Evolutionary conservation across 306 rosid genomes (phyloP), one percentile per base, ranked within the genome.

Genomic region (Gastrolobium bilobum): DNA sequence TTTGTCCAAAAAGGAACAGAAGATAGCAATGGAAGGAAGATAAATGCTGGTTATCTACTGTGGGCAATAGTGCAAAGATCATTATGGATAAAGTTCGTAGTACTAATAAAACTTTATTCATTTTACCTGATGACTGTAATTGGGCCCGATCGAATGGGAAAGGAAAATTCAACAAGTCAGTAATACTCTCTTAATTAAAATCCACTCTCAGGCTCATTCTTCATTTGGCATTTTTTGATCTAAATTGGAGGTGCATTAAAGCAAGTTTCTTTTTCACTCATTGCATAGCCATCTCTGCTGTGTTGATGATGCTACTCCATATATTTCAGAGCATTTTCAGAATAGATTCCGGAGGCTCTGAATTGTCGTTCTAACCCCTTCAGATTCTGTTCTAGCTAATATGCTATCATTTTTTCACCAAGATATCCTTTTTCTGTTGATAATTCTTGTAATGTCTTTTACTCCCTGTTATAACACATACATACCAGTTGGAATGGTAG

Each of bases 361-460:
- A 54, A 38, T 53, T 43, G 7, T 54, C 20, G 38, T 54, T 39
- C 53, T 54, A 7, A 10, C 10, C 52, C 43, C 8, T 39, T 26
- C 72, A 37, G 40, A 50, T 40, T 67, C 4, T 78, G 30, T 46
- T 31, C 4, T n/a, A 78, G 2, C 39, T 65, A 11, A 40, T 51
- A 76, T 66, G 26, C 34, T 42, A 65, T 65, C 46, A 4, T 30
- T 44, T 8, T 44, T 53, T 78, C n/a, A 4, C 14, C 3, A 30
- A 57, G 69, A 46, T 51, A 42, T 66, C 75, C 58, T 65, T 66
- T 34, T 44, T 44, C 11, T 38, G 2, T 20, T 56, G 69, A 46
- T 47, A 60, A 68, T 34, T 46, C 56, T 43, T 57, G 50, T 11
- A 26, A 30, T 35, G 47, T 68, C 39, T 10, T 15, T 58, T 34